phyloP scores from a whole-genome alignment of 495 filamentous ascomycete genomes.

The Lineolata rhizophorae region DNA sequence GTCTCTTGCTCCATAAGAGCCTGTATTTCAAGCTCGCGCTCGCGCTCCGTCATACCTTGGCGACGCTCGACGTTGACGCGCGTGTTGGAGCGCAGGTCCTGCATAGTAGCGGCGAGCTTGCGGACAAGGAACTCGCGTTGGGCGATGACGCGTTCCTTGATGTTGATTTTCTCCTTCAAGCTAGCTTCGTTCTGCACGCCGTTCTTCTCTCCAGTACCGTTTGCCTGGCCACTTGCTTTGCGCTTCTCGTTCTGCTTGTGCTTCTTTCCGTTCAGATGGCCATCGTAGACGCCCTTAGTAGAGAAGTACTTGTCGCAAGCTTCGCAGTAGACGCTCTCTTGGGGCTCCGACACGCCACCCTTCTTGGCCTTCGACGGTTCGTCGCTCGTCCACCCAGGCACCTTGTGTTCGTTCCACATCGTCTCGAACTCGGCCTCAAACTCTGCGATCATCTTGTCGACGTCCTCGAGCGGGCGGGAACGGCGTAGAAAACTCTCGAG shows the following conservation, averaged over 20 bases:
- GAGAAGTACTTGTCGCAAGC: slow-evolving; percentile 89
- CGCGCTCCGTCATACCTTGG: slow-evolving; percentile 88
- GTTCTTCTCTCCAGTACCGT: slow-evolving; percentile 12
- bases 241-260: slow-evolving; percentile 56
- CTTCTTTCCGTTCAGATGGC: slow-evolving; percentile 75
- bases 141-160: slow-evolving; percentile 82
- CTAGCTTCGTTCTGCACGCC: slow-evolving; percentile 6
- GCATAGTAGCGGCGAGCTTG: slow-evolving; percentile 53
- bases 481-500: slow-evolving; percentile 70
- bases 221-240: slow-evolving; percentile 14
- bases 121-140: slow-evolving; percentile 70
- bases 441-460: slow-evolving; percentile 48
- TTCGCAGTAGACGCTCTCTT: slow-evolving; percentile 59
- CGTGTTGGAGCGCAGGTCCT: slow-evolving; percentile 62
- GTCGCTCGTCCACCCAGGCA: slow-evolving; percentile 58
- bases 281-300: slow-evolving; percentile 85
- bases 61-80: slow-evolving; percentile 81
- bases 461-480: slow-evolving; percentile 59
- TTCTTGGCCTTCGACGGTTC: slow-evolving; percentile 24
- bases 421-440: slow-evolving; percentile 70
- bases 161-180: slow-evolving; percentile 19
- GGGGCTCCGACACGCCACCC: slow-evolving; percentile 28
- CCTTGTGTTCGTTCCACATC: slow-evolving; percentile 55
- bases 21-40: slow-evolving; percentile 77
- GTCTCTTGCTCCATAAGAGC: slow-evolving; percentile 47